Base-by-base conservation (phyloP, 306 rosid species). In the Sicyos edulis region DNA sequence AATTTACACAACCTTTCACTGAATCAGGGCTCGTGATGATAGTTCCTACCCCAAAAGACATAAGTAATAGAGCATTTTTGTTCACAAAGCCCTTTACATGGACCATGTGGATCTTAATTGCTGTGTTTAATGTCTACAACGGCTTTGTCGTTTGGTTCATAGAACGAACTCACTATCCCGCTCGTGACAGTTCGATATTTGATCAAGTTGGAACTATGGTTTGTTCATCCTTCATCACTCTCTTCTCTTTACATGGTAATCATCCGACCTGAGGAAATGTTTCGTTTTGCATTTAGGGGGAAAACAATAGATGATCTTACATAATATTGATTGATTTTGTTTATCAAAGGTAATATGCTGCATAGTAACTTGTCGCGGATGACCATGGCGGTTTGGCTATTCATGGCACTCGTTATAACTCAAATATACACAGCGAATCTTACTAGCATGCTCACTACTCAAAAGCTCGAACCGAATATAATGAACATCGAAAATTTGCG, bases 81-180 rank as follows among this genome's bases (percentile, higher is more conserved):
- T 82, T 86, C 70, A 22, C 81, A 73, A 84, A 74, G 76, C 88
- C 91, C 47, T 84, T 80, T 55, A 86, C 91, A 54, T 29, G 51
- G 51, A 22, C 74, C 53, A 74, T 86, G 88, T 84, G 91, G 88
- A 19, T 67, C 22, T 42, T 80, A 4, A 80, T 78, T 50, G 80
- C 58, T n/a, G 76, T 37, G 42, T 54, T 84, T 11, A 53, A 20
- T 69, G 37, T 78, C 78, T 84, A 82, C 76, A 86, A 80, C 59
- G 91, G 85, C 55, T 78, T 86, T 77, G 86, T 82, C 5, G 70
- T 84, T 2, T 84, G 91, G 88, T 22, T 86, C 56, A 76, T 84
- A 50, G 91, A 84, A 40, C 80, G 82, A 58, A 74, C 54, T 26
- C 76, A 78, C 16, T 29, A 66, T 63, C 78, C 78, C 5, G 75